Percentiles rank a stretch among this genome's conserved stretches.
phyloP scores from a whole-genome alignment of 495 filamentous ascomycete genomes.

The Penicillium cataractarum region DNA sequence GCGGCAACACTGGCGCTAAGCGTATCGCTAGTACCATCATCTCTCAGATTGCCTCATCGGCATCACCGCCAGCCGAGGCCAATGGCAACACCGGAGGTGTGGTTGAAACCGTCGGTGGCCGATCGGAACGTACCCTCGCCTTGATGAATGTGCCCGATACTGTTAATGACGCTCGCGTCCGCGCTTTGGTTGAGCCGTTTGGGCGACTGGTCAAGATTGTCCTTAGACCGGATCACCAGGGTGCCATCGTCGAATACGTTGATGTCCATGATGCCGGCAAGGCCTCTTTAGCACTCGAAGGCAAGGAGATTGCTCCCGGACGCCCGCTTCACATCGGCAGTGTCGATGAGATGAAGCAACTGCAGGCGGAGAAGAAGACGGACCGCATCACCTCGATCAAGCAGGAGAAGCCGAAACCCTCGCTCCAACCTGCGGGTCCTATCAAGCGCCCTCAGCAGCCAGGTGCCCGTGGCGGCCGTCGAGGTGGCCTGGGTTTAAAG shows the following conservation, averaged over 20 bases:
- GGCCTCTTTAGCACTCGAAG: constrained; percentile 74
- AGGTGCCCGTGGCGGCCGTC: constrained; percentile 50
- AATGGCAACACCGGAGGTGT: constrained; percentile 33
- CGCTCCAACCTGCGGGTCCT: constrained; percentile 55
- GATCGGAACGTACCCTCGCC: constrained; percentile 56
- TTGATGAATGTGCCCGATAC: constrained; percentile 68
- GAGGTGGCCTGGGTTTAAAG: constrained; percentile 60
- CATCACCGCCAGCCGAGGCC: constrained; percentile 41
- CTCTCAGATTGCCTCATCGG: constrained; percentile 39
- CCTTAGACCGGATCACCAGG: constrained; percentile 72
- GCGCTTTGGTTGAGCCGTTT: constrained; percentile 61
- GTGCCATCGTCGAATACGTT: constrained; percentile 84
- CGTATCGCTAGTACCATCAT: constrained; percentile 49
- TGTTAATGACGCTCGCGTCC: constrained; percentile 64
- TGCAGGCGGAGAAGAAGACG: constrained; percentile 59
- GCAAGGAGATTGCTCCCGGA: constrained; percentile 66
- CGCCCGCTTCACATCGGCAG: constrained; percentile 69
- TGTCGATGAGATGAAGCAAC: constrained; percentile 66
- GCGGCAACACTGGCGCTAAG: constrained; percentile 51
- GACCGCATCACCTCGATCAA: constrained; percentile 48
- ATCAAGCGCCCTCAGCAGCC: constrained; percentile 62
- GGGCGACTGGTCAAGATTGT: constrained; percentile 58
- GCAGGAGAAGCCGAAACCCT: constrained; percentile 42
- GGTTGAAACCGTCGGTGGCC: constrained; percentile 41
- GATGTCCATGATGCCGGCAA: constrained; percentile 72